phyloP scores from a whole-genome alignment of 305 asterid species.

The Solanum hybrid region DNA sequence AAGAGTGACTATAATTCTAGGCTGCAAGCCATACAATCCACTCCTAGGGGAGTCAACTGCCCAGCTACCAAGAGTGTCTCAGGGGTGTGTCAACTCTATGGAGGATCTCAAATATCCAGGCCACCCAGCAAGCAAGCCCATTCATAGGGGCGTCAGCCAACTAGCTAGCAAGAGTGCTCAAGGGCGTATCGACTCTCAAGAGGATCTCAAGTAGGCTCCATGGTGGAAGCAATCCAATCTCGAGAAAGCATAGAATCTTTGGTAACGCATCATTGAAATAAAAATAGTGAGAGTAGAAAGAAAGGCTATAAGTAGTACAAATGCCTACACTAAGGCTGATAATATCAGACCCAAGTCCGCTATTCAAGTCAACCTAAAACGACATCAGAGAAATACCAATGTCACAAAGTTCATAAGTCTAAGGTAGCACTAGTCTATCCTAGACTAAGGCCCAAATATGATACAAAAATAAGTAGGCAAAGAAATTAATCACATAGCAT shows the following conservation, averaged over 20 bases:
- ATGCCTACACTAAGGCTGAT: not conserved
- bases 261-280: not conserved
- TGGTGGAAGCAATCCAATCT: not conserved
- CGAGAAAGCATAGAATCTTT: not conserved
- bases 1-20: not conserved
- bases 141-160: not conserved
- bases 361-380: not conserved
- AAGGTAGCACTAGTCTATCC: not conserved
- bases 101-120: not conserved
- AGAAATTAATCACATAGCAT: not conserved
- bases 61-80: not conserved
- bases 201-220: not conserved
- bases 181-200: not conserved
- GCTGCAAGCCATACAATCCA: not conserved
- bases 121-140: not conserved
- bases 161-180: not conserved
- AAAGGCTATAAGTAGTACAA: not conserved
- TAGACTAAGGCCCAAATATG: not conserved
- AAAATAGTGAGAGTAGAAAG: not conserved
- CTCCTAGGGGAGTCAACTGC: not conserved
- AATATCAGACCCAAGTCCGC: not conserved
- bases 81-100: not conserved
- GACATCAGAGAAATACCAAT: not conserved
- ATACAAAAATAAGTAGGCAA: not conserved
- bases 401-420: not conserved